Evolutionary conservation across 2,329 filamentous ascomycete species (phyloP).

Genomic region (Penicillium sp.): DNA sequence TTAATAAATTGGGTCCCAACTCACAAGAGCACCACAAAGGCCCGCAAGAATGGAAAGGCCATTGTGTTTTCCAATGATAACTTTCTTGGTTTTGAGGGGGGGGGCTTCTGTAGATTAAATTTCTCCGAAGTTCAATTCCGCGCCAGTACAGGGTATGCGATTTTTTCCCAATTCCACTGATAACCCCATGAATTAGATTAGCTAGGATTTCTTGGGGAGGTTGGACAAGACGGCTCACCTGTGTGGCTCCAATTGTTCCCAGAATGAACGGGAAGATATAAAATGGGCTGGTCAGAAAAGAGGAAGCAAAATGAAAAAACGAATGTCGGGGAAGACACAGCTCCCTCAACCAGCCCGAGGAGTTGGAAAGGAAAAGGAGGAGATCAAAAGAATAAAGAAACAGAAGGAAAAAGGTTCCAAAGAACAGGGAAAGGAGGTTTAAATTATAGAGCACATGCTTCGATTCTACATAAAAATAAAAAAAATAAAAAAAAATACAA

Average conservation of each 20-base stretch:
- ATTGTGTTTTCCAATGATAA: constrained; percentile 21
- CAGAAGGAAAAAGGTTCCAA: constrained; percentile 10
- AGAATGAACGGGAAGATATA: not conserved
- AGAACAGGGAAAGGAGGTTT: constrained; percentile 13
- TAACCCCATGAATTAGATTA: not conserved
- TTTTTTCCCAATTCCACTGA: not conserved
- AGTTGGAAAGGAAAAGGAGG: constrained; percentile 16
- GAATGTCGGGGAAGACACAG: constrained; percentile 26
- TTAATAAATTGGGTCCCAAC: not conserved
- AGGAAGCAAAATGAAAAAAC: constrained; percentile 19
- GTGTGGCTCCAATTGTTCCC: constrained; percentile 9
- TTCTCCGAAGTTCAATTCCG: not conserved
- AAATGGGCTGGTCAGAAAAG: constrained; percentile 11
- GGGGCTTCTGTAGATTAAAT: not conserved
- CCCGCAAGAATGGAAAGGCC: constrained; percentile 41
- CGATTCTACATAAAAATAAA: constrained; percentile 12
- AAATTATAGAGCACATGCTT: constrained; percentile 31
- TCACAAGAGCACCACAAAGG: constrained; percentile 45
- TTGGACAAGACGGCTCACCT: not conserved
- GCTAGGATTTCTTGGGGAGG: not conserved
- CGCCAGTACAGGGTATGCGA: not conserved
- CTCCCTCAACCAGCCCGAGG: constrained; percentile 23
- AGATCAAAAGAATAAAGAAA: constrained; percentile 16
- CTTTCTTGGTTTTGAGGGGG: not conserved
- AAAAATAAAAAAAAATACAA: constrained; percentile 4